Percentiles rank a stretch among this genome's conserved stretches.
phyloP scores from a whole-genome alignment of 202 grass and related monocot genomes.

The Alloteropsis angusta region DNA sequence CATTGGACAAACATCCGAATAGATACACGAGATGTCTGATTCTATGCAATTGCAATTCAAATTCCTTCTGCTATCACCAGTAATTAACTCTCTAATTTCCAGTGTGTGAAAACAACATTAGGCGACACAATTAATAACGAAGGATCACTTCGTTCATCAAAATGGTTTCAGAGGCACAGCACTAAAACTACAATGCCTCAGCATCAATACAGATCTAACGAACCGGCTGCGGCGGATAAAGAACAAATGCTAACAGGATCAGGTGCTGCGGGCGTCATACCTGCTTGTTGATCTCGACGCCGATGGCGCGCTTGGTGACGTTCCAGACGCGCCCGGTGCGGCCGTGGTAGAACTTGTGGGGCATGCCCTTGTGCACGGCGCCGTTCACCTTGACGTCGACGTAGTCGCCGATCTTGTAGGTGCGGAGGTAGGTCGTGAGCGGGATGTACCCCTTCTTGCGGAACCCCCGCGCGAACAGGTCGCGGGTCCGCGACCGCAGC shows the following conservation, averaged over 20 bases:
- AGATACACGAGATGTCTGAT: not conserved
- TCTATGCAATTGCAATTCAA: not conserved
- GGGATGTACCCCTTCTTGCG: conserved; percentile 90
- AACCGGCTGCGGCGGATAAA: not conserved
- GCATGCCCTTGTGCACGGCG: conserved; percentile 92
- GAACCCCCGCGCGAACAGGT: conserved; percentile 67
- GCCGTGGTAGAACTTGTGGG: conserved; percentile 88
- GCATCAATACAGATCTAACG: conserved; percentile 7
- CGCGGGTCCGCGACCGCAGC: conserved; percentile 61
- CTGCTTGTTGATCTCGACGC: conserved; percentile 98
- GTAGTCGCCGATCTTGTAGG: conserved; percentile 80
- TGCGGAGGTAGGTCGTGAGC: conserved; percentile 78
- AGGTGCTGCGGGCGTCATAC: not conserved
- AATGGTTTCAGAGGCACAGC: not conserved
- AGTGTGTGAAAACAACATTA: not conserved
- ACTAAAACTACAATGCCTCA: not conserved
- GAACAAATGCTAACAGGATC: not conserved
- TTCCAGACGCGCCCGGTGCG: conserved; percentile 78
- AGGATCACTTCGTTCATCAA: not conserved
- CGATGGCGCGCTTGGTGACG: conserved; percentile 88
- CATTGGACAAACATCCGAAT: not conserved
- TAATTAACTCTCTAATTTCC: not conserved
- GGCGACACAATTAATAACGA: not conserved
- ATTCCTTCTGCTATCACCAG: not conserved
- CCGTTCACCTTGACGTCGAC: conserved; percentile 85